Evolutionary conservation across 441 rosid species (phyloP), one percentile per base, ranked within the genome.

Genomic region (Brassica balearica): DNA sequence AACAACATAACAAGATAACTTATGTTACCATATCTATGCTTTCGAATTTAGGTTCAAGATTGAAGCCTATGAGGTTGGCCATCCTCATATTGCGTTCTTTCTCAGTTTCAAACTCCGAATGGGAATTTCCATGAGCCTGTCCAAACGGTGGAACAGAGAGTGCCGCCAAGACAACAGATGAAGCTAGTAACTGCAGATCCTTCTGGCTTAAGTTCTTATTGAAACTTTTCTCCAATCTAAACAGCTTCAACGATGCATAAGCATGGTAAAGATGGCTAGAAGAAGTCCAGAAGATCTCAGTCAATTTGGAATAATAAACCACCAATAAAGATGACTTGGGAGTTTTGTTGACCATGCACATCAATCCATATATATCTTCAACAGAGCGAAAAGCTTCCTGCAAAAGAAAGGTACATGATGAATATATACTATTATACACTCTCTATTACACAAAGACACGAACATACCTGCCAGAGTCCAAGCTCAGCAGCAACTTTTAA

Each of bases 331-430:
- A 46, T 46, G 53, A 0, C 53, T 2, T 46, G 0, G 0, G 53
- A 0, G 53, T 46, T 46, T 46, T 46, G 2, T 46, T 46, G 53
- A 46, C 53, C 53, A 46, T 46, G 53, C 53, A 11, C 53, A 46
- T 46, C 53, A 46, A n/a, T 46, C 53, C 53, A 46, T 46, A 46
- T 46, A 46, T 46, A 46, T 46, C 53, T 12, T 46, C 53, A 46
- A 46, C 53, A 46, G 53, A 46, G 53, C 15, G 53, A 46, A 46
- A 46, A 46, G 53, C 53, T 46, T 46, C 53, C 53, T 46, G 53
- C 0, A 46, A 46, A 46, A 46, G 53, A 46, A 46, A 46, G 15
- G n/a, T 11, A 46, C 15, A 12, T 46, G 53, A 12, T 46, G 53
- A 46, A 46, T 46, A 46, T 25, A 25, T 46, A 4, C 3, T 6